Conservation (phyloP, 164 flowering plant species). For the Houttuynia cordata region DNA sequence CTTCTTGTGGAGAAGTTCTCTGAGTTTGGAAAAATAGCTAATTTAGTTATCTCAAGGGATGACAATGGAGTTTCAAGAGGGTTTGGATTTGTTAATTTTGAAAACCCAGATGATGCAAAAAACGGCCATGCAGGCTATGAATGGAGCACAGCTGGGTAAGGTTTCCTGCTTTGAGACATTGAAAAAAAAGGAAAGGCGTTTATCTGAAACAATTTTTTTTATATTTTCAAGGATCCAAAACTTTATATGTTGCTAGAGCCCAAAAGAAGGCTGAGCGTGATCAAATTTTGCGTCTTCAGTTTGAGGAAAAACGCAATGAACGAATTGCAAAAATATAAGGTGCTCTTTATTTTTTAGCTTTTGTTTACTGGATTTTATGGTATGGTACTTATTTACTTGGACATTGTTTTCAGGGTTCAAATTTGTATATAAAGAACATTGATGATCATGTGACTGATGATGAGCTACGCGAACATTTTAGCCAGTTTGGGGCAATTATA, state of each 20-base stretch:
- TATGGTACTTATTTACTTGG: neutral
- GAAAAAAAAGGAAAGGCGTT: neutral
- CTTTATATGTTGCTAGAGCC: constrained; percentile 72
- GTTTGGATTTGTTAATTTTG: constrained; percentile 89
- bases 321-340: constrained; percentile 53
- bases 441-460: constrained; percentile 58
- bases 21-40: constrained; percentile 55
- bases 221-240: constrained; percentile 47
- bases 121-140: constrained; percentile 53
- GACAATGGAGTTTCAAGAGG: constrained; percentile 62
- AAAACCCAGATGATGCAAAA: constrained; percentile 59
- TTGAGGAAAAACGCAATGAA: constrained; percentile 68
- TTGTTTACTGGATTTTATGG: neutral
- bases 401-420: constrained; percentile 40
- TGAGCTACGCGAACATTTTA: constrained; percentile 48
- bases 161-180: neutral
- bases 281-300: constrained; percentile 45
- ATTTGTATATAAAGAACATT: constrained; percentile 79
- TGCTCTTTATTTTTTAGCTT: constrained; percentile 5
- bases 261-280: constrained; percentile 79
- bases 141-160: constrained; percentile 64
- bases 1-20: constrained; percentile 49
- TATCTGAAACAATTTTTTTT: neutral
- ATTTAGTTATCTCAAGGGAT: constrained; percentile 46
- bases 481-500: constrained; percentile 67